These are phyloP conservation scores for Talaromyces wortmannii DNA, from an alignment of 495 filamentous ascomycete genomes.

Conservation along the genomic window DNA sequence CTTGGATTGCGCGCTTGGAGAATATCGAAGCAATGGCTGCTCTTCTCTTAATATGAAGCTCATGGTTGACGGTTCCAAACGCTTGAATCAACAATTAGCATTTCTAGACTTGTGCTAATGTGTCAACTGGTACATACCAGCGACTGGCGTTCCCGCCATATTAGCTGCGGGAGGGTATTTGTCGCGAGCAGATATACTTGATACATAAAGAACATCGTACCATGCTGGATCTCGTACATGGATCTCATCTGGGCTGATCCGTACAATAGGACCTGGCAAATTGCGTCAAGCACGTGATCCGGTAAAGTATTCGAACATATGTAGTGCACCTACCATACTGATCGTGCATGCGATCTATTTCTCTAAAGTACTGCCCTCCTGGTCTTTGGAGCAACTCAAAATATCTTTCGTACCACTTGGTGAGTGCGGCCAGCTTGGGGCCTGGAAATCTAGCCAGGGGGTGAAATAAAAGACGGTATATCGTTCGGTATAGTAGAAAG, in stretches of 20 bases:
- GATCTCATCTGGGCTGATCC: constrained; percentile 13
- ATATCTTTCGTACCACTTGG: constrained; percentile 25
- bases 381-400: constrained; percentile 3
- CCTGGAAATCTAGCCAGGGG: constrained; percentile 22
- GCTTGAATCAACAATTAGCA: constrained; percentile 4
- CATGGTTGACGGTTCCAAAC: constrained; percentile 34
- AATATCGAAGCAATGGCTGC: constrained; percentile 36
- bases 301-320: background rate
- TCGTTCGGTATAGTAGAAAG: too few relatives aligned
- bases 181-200: constrained; percentile 2
- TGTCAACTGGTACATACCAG: constrained; percentile 5
- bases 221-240: constrained; percentile 12
- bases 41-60: constrained; percentile 33
- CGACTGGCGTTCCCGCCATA: constrained; percentile 3
- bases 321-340: constrained; percentile 8
- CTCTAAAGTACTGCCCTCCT: constrained; percentile 3
- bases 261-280: constrained; percentile 12
- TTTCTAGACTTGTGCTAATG: too few relatives aligned
- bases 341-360: constrained; percentile 9
- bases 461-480: constrained; percentile 21
- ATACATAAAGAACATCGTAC: constrained; percentile 10
- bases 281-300: background rate
- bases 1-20: constrained; percentile 22
- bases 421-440: constrained; percentile 20
- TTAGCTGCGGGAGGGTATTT: constrained; percentile 9